These are phyloP conservation scores for Fusarium coffeatum DNA, from an alignment of 2,329 filamentous ascomycete genomes.

Conservation along the genomic window DNA sequence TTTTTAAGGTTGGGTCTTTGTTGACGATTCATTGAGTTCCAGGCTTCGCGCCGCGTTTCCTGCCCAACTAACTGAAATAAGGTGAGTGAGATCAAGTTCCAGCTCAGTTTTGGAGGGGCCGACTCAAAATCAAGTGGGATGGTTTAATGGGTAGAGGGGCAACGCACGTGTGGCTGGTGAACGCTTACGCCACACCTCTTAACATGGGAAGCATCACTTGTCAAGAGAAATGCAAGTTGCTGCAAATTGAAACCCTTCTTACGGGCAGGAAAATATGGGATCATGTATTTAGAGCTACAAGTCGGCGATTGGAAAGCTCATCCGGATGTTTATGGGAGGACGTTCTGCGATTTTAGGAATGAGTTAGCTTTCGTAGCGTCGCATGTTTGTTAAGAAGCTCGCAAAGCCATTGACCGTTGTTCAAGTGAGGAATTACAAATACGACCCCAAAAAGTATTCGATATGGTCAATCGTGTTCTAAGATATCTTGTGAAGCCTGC, in stretches of 20 bases:
- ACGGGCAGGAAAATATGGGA: neutral
- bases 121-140: conserved; percentile 41
- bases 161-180: conserved; percentile 19
- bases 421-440: neutral
- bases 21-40: conserved; percentile 50
- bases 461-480: neutral
- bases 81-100: conserved; percentile 33
- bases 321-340: fast-evolving
- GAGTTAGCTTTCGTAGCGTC: neutral
- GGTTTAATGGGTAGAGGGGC: conserved; percentile 27
- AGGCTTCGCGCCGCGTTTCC: conserved; percentile 16
- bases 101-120: conserved; percentile 35
- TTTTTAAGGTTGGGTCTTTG: conserved; percentile 57
- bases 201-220: neutral
- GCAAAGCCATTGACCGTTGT: neutral
- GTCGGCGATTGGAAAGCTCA: fast-evolving
- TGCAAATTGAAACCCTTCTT: neutral
- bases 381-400: neutral
- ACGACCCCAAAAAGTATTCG: neutral
- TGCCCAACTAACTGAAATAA: conserved; percentile 20
- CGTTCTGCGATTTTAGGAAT: neutral
- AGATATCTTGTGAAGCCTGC: neutral
- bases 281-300: fast-evolving
- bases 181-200: conserved; percentile 12
- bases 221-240: neutral